Conservation (phyloP, 441 rosid genomes). For the Macaranga tanarius region DNA sequence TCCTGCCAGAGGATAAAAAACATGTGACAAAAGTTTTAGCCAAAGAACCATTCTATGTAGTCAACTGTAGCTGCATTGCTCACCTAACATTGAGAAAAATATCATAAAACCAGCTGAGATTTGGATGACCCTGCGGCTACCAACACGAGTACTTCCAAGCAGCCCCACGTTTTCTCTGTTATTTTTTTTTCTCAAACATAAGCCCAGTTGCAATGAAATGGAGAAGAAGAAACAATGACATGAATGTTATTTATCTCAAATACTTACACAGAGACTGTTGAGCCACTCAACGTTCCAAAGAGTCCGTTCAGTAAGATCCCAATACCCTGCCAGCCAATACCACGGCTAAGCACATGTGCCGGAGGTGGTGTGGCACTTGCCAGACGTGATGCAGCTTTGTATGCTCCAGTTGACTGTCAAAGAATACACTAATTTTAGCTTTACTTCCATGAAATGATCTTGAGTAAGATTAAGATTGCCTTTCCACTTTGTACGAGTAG, state of each 20-base stretch:
- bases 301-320: conserved; percentile 87
- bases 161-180: conserved; percentile 95
- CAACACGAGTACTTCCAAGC: conserved; percentile 98
- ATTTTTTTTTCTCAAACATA: conserved; percentile 21
- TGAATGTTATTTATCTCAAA: neutral
- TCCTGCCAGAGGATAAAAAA: conserved; percentile 43
- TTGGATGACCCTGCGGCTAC: conserved; percentile 97
- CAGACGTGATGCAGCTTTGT: conserved; percentile 95
- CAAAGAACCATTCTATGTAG: neutral
- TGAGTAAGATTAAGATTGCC: neutral
- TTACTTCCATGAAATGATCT: conserved; percentile 3
- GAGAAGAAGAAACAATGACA: conserved; percentile 12
- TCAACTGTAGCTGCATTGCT: conserved; percentile 9
- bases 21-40: neutral
- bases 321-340: conserved; percentile 99
- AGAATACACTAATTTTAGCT: conserved; percentile 22
- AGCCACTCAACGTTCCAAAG: conserved; percentile 87
- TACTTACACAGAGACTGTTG: conserved; percentile 83
- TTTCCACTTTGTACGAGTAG: conserved; percentile 8
- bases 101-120: conserved; percentile 99
- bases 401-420: conserved; percentile 92
- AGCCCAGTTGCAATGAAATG: conserved; percentile 9
- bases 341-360: conserved; percentile 98
- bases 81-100: conserved; percentile 93
- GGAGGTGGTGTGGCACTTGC: conserved; percentile 99